Evolutionary conservation across 305 asterid species (phyloP).

Genomic region (Solanum aculeatissimum): DNA sequence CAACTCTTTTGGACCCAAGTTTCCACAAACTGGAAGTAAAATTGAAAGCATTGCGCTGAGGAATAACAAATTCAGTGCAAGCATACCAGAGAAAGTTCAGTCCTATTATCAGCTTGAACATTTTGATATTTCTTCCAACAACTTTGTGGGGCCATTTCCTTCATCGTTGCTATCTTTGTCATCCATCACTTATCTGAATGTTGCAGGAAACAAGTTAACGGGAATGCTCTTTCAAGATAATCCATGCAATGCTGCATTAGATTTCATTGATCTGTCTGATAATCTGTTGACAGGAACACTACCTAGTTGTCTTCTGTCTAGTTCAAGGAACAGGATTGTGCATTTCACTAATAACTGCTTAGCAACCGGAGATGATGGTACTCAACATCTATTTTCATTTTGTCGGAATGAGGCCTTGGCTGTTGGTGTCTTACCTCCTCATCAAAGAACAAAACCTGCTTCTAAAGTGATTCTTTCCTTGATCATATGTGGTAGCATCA

Average conservation of each 20-base stretch:
- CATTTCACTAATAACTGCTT: constrained; percentile 54
- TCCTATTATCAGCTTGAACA: constrained; percentile 46
- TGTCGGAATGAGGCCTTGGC: constrained; percentile 79
- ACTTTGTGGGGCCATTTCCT: constrained; percentile 76
- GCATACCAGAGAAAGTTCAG: constrained; percentile 49
- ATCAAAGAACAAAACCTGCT: constrained; percentile 21
- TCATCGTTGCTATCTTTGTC: constrained; percentile 58
- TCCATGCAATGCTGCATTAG: constrained; percentile 39
- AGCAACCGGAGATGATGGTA: constrained; percentile 18
- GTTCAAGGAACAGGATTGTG: constrained; percentile 20
- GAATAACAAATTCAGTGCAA: constrained; percentile 50
- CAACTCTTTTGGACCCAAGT: constrained; percentile 57
- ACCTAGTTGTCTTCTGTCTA: constrained; percentile 47
- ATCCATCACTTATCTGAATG: constrained; percentile 37
- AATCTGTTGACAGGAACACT: constrained; percentile 71
- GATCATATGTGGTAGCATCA: constrained; percentile 42
- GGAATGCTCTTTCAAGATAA: constrained; percentile 60
- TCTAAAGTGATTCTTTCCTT: constrained; percentile 33
- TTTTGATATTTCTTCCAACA: constrained; percentile 62
- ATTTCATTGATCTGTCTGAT: constrained; percentile 52
- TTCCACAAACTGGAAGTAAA: constrained; percentile 47
- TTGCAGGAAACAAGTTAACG: constrained; percentile 62
- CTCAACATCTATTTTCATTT: constrained; percentile 51
- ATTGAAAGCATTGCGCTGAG: constrained; percentile 39
- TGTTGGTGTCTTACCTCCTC: constrained; percentile 62